Conservation (phyloP, 129 eudicot species). For the Ambrosia artemisiifolia region DNA sequence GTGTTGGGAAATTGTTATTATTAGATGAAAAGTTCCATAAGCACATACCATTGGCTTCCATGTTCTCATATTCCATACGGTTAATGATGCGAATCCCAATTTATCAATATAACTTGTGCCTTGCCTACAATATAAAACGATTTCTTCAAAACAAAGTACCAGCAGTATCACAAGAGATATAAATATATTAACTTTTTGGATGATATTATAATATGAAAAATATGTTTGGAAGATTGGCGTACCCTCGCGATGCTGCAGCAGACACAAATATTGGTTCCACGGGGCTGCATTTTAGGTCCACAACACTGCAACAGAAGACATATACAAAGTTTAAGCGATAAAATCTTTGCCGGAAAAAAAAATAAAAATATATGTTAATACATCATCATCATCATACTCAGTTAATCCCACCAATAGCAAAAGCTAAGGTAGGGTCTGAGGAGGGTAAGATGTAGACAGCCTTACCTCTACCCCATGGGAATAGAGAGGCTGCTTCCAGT, state of each 20-base stretch:
- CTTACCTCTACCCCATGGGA: no score
- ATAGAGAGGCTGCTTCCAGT: no score
- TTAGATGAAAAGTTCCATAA: background rate
- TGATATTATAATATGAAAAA: background rate
- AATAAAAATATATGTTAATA: background rate
- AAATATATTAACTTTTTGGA: background rate
- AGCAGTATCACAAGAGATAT: background rate
- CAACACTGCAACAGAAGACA: conserved; percentile 54
- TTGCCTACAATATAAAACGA: conserved; percentile 43
- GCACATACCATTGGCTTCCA: conserved; percentile 92
- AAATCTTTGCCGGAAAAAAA: conserved; percentile 4
- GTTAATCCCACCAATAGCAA: no score
- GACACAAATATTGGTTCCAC: conserved; percentile 97
- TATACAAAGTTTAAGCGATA: conserved; percentile 14
- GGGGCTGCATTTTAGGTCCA: conserved; percentile 95
- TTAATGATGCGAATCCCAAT: conserved; percentile 78
- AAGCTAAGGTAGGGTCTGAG: no score
- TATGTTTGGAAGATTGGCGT: conserved; percentile 5
- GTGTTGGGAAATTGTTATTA: background rate
- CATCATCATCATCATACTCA: no score
- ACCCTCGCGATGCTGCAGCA: conserved; percentile 96
- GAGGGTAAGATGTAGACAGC: no score
- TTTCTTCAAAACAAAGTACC: background rate
- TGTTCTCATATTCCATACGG: conserved; percentile 99
- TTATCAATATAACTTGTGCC: conserved; percentile 57